Evolutionary conservation across 148 eudicot genomes (phyloP), one percentile per base, ranked within the genome.

Genomic region (Polygonum aviculare): DNA sequence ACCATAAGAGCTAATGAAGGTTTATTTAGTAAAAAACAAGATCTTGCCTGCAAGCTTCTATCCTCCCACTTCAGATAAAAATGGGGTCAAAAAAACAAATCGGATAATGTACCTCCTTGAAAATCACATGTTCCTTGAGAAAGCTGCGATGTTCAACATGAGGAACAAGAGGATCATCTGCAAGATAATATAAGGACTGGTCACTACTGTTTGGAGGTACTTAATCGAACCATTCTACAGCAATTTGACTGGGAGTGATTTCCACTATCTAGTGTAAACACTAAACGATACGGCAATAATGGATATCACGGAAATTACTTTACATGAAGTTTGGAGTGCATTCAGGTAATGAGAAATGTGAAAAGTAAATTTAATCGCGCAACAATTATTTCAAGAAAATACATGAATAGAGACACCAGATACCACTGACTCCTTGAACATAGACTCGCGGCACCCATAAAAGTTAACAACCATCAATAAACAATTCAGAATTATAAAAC

Each of bases 81-180:
- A 71, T 69, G 36, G 12, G 44, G 26, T 21, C 48, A 31, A 35
- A 59, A 10, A 71, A 73, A 35, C 48, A 59, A 49, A 2, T 41
- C 18, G 45, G 79, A 48, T 26, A 69, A 18, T 45, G 50, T 77
- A 92, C 98, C 99, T 95, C 94, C 88, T 91, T 92, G 76, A 95
- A 95, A 63, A 89, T 86, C 83, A 90, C 99, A 79, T 95, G 93
- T 80, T 93, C 90, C 77, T 84, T 88, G 45, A 95, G 80, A 81
- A 89, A 92, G 76, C 79, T 83, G 78, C 99, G 99, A 83, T 92
- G 94, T 71, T 77, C 90, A 57, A 85, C 85, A 76, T 83, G 91
- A 82, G 94, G 79, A 47, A 76, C 81, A 72, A 89, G 88, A 31
- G 99, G 93, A 84, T 95, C 99, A 83, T 90, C 99, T 95, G 82